Base-by-base conservation (phyloP, 1,284 basidiomycete species). In the Ustilago vetiveriae region DNA sequence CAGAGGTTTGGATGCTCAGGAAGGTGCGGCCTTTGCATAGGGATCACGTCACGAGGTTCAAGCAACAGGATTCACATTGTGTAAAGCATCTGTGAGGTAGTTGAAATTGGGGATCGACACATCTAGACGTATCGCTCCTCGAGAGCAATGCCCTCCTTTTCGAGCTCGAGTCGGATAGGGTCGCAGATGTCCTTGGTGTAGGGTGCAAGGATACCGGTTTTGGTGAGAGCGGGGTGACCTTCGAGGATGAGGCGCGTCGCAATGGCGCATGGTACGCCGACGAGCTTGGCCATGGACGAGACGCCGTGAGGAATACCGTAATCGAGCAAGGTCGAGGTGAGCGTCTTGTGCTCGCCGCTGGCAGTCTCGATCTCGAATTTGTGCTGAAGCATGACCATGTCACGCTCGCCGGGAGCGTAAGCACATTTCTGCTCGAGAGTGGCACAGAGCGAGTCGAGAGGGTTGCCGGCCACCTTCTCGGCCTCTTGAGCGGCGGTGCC, bases 351-450 rank as follows among this genome's bases (percentile, higher is more conserved):
- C 79, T 90, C 86, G 67, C 85, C 84, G 27, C 75, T 75, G 63
- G 68, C 76, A 43, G 67, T 42, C 44, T 63, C 59, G 51, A 70
- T 57, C 39, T 71, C 43, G 47, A 76, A 75, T 41, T 94, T 95
- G 88, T 98, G 95, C 85, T 98, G 94, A 49, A 98, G 88, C 88
- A 97, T 92, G 73, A 98, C 92, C 72, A 98, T 88, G 83, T 98
- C 95, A 19, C 93, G 89, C 85, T 98, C 94, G 66, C 92, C 92
- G 42, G 87, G 85, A 67, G 89, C 90, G 84, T 97, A 98, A 82
- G 89, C 88, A 90, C 96, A 97, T 83, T 96, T 88, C 70, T 86
- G 87, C 86, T 98, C 94, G 47, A 98, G 88, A 27, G 87, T 90
- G 3, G 88, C 92, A 81, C 94, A 96, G 69, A 99, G 90, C 19